Percentiles rank a stretch among this genome's conserved stretches.
These are phyloP conservation scores for Suhomyces pyralidae DNA, from an alignment of 805 yeast species.

Conservation along the genomic window DNA sequence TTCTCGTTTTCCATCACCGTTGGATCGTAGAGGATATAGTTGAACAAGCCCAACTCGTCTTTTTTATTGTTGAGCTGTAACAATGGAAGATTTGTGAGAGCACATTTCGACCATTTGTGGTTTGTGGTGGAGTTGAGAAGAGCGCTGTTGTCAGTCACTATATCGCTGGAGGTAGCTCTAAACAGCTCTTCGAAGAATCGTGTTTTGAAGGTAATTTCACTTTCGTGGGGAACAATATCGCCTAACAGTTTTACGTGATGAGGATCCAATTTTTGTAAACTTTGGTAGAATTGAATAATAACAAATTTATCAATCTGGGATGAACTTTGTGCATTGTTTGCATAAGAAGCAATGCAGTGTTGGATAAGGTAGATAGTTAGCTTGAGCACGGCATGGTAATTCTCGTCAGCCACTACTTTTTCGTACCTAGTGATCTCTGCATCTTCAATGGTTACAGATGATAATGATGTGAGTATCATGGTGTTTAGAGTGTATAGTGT, in stretches of 20 bases:
- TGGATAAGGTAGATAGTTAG: slow-evolving; percentile 2
- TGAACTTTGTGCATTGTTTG: too few species aligned
- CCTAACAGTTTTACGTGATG: too few species aligned
- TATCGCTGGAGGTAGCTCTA: slow-evolving; percentile 12
- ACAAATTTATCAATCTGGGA: slow-evolving; percentile 22
- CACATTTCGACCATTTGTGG: slow-evolving; percentile 39
- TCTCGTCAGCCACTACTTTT: slow-evolving; percentile 13
- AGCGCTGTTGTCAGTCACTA: slow-evolving; percentile 12
- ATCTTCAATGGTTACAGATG: neutral
- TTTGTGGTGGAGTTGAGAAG: slow-evolving; percentile 25
- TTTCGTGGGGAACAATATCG: slow-evolving; percentile 11
- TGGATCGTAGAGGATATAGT: slow-evolving; percentile 21
- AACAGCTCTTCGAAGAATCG: slow-evolving; percentile 35
- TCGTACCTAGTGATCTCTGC: neutral
- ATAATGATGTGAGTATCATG: slow-evolving; percentile 16
- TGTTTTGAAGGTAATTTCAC: slow-evolving; percentile 25
- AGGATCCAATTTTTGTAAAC: slow-evolving; percentile 4
- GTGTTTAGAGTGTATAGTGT: slow-evolving; percentile 19
- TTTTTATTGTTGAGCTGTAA: slow-evolving; percentile 29
- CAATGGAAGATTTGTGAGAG: slow-evolving; percentile 35
- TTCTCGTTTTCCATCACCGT: slow-evolving; percentile 5
- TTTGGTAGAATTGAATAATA: slow-evolving; percentile 14
- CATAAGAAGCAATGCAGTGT: too few species aligned
- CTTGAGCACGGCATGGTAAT: slow-evolving; percentile 9
- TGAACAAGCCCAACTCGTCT: slow-evolving; percentile 31